Percentiles rank a stretch among this genome's conserved stretches.
phyloP scores from a whole-genome alignment of 345 rosid genomes.

The Geranium brycei region DNA sequence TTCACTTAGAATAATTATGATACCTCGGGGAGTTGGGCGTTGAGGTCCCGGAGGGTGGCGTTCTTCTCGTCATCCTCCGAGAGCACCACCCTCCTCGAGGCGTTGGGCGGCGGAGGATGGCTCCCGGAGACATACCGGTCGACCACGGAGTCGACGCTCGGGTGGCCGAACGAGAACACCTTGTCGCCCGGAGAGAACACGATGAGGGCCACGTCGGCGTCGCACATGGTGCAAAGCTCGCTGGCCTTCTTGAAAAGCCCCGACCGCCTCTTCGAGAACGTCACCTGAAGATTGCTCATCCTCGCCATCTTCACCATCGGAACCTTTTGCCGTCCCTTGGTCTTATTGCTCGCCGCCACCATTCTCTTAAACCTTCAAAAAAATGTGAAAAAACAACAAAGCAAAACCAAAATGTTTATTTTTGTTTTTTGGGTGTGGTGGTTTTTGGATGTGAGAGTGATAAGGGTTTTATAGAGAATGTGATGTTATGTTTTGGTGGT shows the following conservation, averaged over 20 bases:
- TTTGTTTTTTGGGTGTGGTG: no score
- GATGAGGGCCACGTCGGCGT: constrained; percentile 23
- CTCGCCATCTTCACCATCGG: constrained; percentile 24
- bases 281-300: constrained; percentile 16
- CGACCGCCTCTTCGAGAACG: constrained; percentile 12
- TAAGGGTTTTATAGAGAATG: no score
- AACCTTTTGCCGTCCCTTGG: constrained; percentile 24
- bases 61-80: constrained; percentile 21
- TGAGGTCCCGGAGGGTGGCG: constrained; percentile 17
- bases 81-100: background rate
- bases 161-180: constrained; percentile 51
- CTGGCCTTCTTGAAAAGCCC: constrained; percentile 48
- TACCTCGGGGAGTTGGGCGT: constrained; percentile 11
- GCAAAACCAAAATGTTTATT: no score
- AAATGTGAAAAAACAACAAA: no score
- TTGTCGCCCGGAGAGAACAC: constrained; percentile 43
- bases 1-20: background rate
- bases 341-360: constrained; percentile 1
- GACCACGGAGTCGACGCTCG: constrained; percentile 22
- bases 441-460: no score
- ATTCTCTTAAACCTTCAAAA: no score
- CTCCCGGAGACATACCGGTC: constrained; percentile 19
- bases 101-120: background rate
- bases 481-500: no score
- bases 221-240: constrained; percentile 42